These are phyloP conservation scores for Aspergillus ibericus DNA, from an alignment of 2,329 filamentous ascomycete genomes.

Conservation along the genomic window DNA sequence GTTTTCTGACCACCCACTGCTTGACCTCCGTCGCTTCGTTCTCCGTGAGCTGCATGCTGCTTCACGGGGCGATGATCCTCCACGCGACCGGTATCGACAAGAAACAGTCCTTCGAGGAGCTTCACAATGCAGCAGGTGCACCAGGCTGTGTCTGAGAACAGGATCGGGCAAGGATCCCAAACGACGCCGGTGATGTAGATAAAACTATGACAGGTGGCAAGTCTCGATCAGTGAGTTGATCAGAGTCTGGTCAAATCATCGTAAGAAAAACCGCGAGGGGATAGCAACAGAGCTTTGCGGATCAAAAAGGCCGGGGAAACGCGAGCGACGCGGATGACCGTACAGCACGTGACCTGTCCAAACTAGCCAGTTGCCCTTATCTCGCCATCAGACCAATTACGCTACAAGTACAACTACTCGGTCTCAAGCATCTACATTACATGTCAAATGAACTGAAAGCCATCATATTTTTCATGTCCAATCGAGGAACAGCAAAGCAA, in stretches of 20 bases:
- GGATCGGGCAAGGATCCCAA: not conserved
- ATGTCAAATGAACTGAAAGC: conserved; percentile 15
- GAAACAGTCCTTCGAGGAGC: not conserved
- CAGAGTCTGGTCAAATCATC: conserved; percentile 7
- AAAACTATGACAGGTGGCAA: not conserved
- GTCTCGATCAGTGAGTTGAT: not conserved
- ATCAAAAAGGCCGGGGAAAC: conserved; percentile 21
- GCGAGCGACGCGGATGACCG: conserved; percentile 23
- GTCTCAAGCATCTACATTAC: not conserved
- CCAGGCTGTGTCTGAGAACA: not conserved
- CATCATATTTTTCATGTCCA: conserved; percentile 32
- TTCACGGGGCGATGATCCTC: not conserved
- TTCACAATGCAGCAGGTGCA: not conserved
- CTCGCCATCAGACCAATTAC: not conserved
- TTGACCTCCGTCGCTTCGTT: conserved; percentile 55
- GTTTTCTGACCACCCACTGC: conserved; percentile 58
- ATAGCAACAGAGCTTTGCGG: conserved; percentile 11
- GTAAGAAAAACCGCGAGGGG: not conserved
- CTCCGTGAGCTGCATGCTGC: conserved; percentile 56
- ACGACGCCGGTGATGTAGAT: not conserved
- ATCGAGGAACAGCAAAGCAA: conserved; percentile 27
- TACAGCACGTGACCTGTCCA: conserved; percentile 15
- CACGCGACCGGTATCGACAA: conserved; percentile 1
- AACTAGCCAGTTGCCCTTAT: not conserved
- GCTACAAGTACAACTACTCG: not conserved